phyloP scores from a whole-genome alignment of 1,284 basidiomycete genomes.

The Volvariella volvacea region DNA sequence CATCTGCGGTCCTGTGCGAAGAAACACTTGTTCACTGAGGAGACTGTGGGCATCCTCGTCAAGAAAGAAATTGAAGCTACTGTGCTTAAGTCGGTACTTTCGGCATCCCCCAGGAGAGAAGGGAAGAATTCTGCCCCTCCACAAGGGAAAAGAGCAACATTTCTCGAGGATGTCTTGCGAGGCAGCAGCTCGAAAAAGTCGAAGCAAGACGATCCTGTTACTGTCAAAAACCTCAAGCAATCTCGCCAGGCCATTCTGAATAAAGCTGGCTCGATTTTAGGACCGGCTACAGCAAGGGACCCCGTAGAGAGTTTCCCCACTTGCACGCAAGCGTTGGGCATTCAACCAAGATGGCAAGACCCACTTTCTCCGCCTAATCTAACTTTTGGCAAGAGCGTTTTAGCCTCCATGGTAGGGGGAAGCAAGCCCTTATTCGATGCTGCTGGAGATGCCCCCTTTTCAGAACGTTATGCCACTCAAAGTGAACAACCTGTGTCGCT shows the following conservation, averaged over 20 bases:
- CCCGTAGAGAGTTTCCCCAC: no score
- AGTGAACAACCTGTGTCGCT: no score
- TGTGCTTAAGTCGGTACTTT: conserved; percentile 11
- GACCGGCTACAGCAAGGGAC: no score
- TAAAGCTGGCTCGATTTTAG: conserved; percentile 30
- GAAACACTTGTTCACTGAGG: conserved; percentile 45
- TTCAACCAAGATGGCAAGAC: no score
- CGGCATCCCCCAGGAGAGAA: no score
- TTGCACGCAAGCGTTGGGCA: no score
- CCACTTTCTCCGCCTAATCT: no score
- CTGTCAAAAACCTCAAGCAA: conserved; percentile 38
- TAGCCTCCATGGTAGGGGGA: no score
- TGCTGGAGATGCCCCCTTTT: no score
- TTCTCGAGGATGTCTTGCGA: conserved; percentile 33
- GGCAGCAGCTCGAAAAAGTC: conserved; percentile 12
- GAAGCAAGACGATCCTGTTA: conserved; percentile 14
- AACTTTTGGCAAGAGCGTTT: no score
- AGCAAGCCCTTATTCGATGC: no score
- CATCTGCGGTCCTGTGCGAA: conserved; percentile 66
- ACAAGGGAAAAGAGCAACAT: conserved; percentile 24
- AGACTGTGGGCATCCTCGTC: conserved; percentile 50
- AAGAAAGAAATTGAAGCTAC: conserved; percentile 39
- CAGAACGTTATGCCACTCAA: no score
- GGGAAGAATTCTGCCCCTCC: neutral
- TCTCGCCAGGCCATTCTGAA: conserved; percentile 48